phyloP scores from a whole-genome alignment of 345 rosid genomes.

The Linum usitatissimum region DNA sequence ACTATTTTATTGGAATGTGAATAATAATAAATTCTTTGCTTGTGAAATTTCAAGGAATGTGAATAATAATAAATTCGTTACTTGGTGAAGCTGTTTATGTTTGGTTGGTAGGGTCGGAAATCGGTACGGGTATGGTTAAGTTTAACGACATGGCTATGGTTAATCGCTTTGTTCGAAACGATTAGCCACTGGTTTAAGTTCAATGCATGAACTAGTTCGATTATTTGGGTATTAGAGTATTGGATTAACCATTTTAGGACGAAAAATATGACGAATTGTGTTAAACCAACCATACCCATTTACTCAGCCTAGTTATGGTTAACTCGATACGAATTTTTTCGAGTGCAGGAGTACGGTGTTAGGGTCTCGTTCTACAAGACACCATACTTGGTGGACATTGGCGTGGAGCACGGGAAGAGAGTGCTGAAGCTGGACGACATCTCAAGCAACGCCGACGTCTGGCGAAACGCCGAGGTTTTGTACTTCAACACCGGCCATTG shows the following conservation, averaged over 20 bases:
- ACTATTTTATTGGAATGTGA: background rate
- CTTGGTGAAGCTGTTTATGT: background rate
- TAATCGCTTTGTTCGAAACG: no score
- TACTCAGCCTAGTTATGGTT: no score
- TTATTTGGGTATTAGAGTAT: no score
- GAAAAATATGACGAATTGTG: no score
- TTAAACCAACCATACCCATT: no score
- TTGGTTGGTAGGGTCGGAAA: no score
- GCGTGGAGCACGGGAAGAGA: conserved; percentile 54
- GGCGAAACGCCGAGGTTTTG: conserved; percentile 59
- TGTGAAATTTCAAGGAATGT: background rate
- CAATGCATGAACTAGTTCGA: no score
- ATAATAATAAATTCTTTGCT: background rate
- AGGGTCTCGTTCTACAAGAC: conserved; percentile 60
- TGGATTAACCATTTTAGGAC: no score
- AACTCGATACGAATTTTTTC: background rate
- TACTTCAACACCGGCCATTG: conserved; percentile 91
- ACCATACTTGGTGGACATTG: conserved; percentile 83
- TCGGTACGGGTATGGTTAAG: no score
- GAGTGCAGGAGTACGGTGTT: conserved; percentile 62
- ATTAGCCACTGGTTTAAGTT: no score
- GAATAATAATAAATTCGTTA: background rate
- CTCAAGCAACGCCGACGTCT: conserved; percentile 54
- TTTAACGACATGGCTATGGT: no score
- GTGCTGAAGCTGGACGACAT: conserved; percentile 59